Percentiles rank a stretch among this genome's conserved stretches.
Conservation (phyloP, 75 land plant species). For the Cunninghamia lanceolata region DNA sequence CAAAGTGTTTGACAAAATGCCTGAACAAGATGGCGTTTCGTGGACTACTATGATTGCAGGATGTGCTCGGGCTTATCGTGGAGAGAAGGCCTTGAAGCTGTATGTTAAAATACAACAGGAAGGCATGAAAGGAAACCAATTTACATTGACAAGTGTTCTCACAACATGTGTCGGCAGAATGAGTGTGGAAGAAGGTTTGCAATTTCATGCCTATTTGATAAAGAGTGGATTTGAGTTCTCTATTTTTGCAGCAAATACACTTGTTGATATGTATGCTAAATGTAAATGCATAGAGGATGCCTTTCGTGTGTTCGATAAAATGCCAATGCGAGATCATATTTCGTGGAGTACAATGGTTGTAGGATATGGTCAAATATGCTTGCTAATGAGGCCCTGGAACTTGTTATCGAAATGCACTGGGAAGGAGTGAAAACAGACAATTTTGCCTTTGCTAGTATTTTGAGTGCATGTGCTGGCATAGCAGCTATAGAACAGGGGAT, state of each 20-base stretch:
- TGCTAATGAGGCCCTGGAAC: conserved; percentile 46
- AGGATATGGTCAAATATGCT: conserved; percentile 52
- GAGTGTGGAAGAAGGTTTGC: conserved; percentile 4
- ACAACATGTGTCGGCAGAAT: conserved; percentile 20
- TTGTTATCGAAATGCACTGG: conserved; percentile 58
- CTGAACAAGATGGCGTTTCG: conserved; percentile 11
- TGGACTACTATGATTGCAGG: conserved; percentile 57
- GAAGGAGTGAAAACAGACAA: conserved; percentile 39
- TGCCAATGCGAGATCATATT: conserved; percentile 55
- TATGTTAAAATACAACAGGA: conserved; percentile 36
- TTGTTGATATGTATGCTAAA: conserved; percentile 64
- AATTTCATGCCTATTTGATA: conserved; percentile 40
- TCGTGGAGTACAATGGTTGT: conserved; percentile 70
- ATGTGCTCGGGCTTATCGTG: conserved; percentile 20
- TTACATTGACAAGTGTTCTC: conserved; percentile 34
- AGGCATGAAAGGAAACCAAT: conserved; percentile 29
- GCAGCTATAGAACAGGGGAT: conserved; percentile 39
- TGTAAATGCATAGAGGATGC: conserved; percentile 36
- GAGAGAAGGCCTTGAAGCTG: conserved; percentile 23
- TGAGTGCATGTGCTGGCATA: conserved; percentile 59
- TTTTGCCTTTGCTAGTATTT: conserved; percentile 42
- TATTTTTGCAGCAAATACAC: conserved; percentile 35
- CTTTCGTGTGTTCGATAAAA: conserved; percentile 37
- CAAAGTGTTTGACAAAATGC: conserved; percentile 25
- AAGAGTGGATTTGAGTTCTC: conserved; percentile 16